Evolutionary conservation across 768 basidiomycete genomes (phyloP).

Genomic region (Trametes gibbosa): DNA sequence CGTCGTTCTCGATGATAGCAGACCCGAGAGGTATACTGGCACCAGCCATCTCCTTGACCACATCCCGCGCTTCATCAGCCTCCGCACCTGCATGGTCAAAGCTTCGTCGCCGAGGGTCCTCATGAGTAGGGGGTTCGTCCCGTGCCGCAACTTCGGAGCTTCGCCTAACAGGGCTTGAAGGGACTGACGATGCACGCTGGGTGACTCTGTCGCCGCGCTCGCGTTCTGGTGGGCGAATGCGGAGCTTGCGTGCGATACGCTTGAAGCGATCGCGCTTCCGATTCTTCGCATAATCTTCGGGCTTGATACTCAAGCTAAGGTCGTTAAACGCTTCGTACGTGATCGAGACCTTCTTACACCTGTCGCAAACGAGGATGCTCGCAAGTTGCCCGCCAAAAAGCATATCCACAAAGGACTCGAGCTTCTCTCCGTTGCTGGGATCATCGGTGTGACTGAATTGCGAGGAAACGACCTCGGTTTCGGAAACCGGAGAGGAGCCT

Average conservation of each 20-base stretch:
- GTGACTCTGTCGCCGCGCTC: neutral
- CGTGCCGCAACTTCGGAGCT: slow-evolving; percentile 38
- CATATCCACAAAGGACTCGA: slow-evolving; percentile 80
- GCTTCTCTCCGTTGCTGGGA: slow-evolving; percentile 43
- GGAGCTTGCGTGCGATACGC: slow-evolving; percentile 66
- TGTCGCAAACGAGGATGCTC: slow-evolving; percentile 90
- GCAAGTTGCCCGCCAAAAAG: slow-evolving; percentile 88
- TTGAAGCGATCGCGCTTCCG: slow-evolving; percentile 78
- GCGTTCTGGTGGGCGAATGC: slow-evolving; percentile 23
- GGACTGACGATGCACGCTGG: slow-evolving; percentile 57
- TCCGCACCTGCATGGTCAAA: slow-evolving; percentile 35
- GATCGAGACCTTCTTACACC: slow-evolving; percentile 90
- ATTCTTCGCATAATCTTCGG: slow-evolving; percentile 70
- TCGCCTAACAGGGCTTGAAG: slow-evolving; percentile 36
- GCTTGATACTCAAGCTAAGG: slow-evolving; percentile 84
- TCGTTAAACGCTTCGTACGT: slow-evolving; percentile 95
- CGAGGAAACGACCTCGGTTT: neutral
- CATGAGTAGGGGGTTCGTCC: slow-evolving; percentile 36
- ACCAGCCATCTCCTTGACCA: slow-evolving; percentile 13
- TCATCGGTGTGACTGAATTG: neutral
- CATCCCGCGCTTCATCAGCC: slow-evolving; percentile 15
- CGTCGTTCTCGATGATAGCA: slow-evolving; percentile 11
- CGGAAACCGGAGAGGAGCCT: neutral
- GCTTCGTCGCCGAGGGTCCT: slow-evolving; percentile 42
- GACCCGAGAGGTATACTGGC: neutral